These are phyloP conservation scores for Pilatotrama ljubarskyi DNA, from an alignment of 768 basidiomycete genomes.

Conservation along the genomic window DNA sequence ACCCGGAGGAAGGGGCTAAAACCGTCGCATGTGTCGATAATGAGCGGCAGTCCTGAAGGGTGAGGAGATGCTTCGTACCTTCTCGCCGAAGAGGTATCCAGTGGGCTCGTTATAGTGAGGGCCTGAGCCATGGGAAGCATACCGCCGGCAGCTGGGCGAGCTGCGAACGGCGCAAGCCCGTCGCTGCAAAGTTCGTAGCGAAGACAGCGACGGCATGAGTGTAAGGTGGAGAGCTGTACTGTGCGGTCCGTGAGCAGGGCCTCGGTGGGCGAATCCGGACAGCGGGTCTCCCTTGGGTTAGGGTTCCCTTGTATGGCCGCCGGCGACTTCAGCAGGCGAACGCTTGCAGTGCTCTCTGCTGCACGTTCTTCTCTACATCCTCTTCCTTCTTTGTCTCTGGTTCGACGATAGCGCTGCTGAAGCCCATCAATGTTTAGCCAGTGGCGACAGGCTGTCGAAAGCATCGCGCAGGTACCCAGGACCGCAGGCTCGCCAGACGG, in stretches of 20 bases:
- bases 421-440: slow-evolving; percentile 64
- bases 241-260: background rate
- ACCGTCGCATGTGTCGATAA: background rate
- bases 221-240: slow-evolving; percentile 10
- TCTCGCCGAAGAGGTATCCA: slow-evolving; percentile 87
- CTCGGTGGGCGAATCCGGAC: slow-evolving; percentile 12
- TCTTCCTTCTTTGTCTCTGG: background rate
- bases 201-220: slow-evolving; percentile 48
- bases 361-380: background rate
- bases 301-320: slow-evolving; percentile 3
- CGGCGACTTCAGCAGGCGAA: background rate
- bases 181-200: slow-evolving; percentile 44
- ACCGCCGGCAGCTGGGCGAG: slow-evolving; percentile 27
- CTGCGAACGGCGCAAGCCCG: slow-evolving; percentile 34
- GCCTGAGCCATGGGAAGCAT: slow-evolving; percentile 74
- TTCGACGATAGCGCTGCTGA: no score
- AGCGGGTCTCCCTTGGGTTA: slow-evolving; percentile 1
- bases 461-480: slow-evolving; percentile 49
- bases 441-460: slow-evolving; percentile 73
- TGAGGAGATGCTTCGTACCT: slow-evolving; percentile 49
- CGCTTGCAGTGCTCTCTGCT: background rate
- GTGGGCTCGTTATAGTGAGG: slow-evolving; percentile 89
- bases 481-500: slow-evolving; percentile 33
- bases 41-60: background rate
- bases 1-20: slow-evolving; percentile 72